These are phyloP conservation scores for Lipomyces anomalus DNA, from an alignment of 805 yeast genomes.

Conservation along the genomic window DNA sequence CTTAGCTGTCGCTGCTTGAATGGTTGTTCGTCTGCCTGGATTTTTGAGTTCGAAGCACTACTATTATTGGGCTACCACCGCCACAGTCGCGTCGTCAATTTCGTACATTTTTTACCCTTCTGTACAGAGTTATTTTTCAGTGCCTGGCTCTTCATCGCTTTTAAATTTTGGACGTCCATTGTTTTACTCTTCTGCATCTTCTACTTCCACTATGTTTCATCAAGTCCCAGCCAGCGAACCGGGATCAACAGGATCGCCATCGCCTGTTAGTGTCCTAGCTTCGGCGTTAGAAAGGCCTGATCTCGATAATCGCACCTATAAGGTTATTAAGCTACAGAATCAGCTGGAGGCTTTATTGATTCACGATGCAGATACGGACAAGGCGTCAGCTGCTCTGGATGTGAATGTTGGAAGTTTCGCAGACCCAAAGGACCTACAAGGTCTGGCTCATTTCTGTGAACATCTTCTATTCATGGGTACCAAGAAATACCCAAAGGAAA, in stretches of 20 bases:
- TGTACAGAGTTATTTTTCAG: too few relatives aligned
- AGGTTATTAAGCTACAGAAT: constrained; percentile 60
- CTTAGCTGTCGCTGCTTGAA: too few relatives aligned
- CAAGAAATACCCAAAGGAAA: constrained; percentile 65
- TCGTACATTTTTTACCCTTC: constrained; percentile 11
- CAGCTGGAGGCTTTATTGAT: constrained; percentile 64
- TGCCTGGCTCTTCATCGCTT: too few relatives aligned
- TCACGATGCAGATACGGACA: constrained; percentile 64
- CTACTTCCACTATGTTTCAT: background rate
- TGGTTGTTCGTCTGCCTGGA: constrained; percentile 11
- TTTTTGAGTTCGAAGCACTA: constrained; percentile 12
- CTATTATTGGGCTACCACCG: constrained; percentile 24
- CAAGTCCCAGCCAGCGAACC: background rate
- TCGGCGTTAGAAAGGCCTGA: constrained; percentile 37
- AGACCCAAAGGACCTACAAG: constrained; percentile 66
- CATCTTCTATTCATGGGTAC: constrained; percentile 82
- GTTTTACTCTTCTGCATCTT: background rate
- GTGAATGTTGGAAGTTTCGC: constrained; percentile 76
- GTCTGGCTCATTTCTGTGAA: constrained; percentile 87
- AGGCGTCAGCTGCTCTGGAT: constrained; percentile 64
- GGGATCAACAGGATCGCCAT: background rate
- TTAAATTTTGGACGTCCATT: background rate
- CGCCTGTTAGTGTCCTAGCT: constrained; percentile 15
- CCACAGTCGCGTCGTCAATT: constrained; percentile 21
- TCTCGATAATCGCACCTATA: constrained; percentile 69